phyloP scores from a whole-genome alignment of 2,329 filamentous ascomycete species.

The Colletotrichum abscissum region DNA sequence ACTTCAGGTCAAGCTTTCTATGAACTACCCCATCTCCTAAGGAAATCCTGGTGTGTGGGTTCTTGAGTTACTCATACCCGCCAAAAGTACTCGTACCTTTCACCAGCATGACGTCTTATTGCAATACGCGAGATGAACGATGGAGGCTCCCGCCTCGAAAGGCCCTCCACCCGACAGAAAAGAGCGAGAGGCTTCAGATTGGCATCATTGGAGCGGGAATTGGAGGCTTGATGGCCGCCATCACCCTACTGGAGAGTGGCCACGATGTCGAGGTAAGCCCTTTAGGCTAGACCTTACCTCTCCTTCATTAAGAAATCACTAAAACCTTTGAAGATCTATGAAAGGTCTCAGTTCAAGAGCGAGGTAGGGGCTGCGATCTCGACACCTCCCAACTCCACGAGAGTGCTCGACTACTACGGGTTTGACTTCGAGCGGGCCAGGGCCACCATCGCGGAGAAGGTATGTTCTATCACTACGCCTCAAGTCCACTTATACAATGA shows the following conservation, averaged over 20 bases:
- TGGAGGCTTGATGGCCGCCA: background rate
- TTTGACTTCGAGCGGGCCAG: background rate
- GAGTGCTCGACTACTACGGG: background rate
- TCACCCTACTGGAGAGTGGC: background rate
- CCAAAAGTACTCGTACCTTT: background rate
- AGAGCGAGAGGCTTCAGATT: background rate
- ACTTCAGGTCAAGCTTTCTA: too few relatives aligned
- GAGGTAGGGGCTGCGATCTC: background rate
- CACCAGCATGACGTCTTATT: background rate
- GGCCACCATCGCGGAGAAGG: background rate
- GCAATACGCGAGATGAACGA: background rate
- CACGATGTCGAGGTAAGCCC: conserved; percentile 1
- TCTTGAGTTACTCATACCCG: background rate
- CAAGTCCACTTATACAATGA: too few relatives aligned
- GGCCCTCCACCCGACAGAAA: background rate
- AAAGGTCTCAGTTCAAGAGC: conserved; percentile 1
- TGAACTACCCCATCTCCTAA: background rate
- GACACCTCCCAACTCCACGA: background rate
- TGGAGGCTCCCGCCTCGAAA: background rate
- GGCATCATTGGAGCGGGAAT: conserved; percentile 2
- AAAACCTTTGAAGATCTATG: background rate
- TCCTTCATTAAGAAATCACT: background rate
- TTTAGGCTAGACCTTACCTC: background rate
- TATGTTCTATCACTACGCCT: background rate
- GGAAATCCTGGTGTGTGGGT: background rate